Evolutionary conservation across 176 grass and related monocot genomes (phyloP), one percentile per base, ranked within the genome.

Genomic region (Avena eriantha): DNA sequence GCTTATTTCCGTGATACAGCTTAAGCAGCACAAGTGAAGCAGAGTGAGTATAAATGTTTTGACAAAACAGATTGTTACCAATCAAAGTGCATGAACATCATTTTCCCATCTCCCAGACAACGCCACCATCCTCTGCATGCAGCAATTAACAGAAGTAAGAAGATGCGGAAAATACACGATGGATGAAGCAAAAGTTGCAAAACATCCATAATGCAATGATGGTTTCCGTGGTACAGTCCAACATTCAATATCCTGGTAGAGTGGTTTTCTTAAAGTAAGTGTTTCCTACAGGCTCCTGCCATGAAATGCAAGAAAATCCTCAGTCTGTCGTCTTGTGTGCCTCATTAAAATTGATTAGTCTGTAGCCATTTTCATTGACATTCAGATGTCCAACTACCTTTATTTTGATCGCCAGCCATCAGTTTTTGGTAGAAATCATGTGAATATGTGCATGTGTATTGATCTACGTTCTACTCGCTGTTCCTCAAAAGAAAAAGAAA

Each of bases 31-130:
- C 10, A 71, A 59, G 3, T 22, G 33, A 73, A 46, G 68, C 68
- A 4, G 17, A 35, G 53, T 59, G 21, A 16, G 72, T 16, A 74
- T 10, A 69, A 35, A 80, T 69, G 24, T 69, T 77, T 70, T 39
- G 15, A 33, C 74, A 12, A 77, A 72, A 21, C 49, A 55, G 49
- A 7, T 21, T 55, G 47, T 77, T 54, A 55, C 74, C 49, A 77
- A 55, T 55, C 26, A 55, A 70, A 84, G 46, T 47, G 39, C 49
- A 7, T 67, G 14, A 66, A 55, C 55, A 90, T 87, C 80, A 90
- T 83, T 91, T 67, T 69, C 84, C 86, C 89, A 92, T 92, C 80
- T 95, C 95, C 91, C 91, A 98, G 72, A 98, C 48, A 39, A 93
- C 83, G 41, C 86, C 91, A 66, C 90, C 79, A 81, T 98, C 95